Base-by-base conservation (phyloP, 225 moss, liverwort and hornwort genomes). In the Climacium dendroides region DNA sequence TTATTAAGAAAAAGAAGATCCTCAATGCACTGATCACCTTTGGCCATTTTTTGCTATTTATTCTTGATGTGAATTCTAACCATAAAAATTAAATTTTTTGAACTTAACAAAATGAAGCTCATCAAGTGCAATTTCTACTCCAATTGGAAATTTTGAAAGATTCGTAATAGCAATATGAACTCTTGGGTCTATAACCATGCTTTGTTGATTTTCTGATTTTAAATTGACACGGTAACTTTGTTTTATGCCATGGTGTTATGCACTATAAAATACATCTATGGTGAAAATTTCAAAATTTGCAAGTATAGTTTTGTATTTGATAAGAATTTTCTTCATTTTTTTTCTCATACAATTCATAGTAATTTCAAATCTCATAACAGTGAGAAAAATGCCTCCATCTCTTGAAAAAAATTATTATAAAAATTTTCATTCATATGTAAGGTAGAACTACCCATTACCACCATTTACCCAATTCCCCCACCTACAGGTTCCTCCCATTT, bases 151-250 rank as follows among this genome's bases (percentile, higher is more conserved):
- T 19, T 63, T 65, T 65, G 19, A 35, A 65, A 19, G 11, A 65
- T 66, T n/a, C 5, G 10, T 66, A 66, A 23, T 13, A 37, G 13
- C 23, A 67, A 23, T 24, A 4, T 67, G 7, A 67, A 67, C 7
- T 13, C 10, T 67, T 67, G 9, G 13, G 4, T 4, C 4, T 39
- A 24, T 39, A 24, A 67, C 7, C 4, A 13, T 37, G 13, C 23
- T 39, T 37, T 23, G 1, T 39, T 37, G 4, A 39, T 67, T 37
- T 67, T 24, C 1, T 23, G 7, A 67, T 23, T 23, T 39, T 67
- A 7, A 1, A 23, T 0, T 23, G 11, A 37, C 9, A 23, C 1
- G 0, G 0, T 39, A 67, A 39, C 4, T 67, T 67, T 37, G 37
- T 4, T 66, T 66, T n/a, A 6, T 20, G n/a, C 4, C 4, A 66